Conservation (phyloP, 768 basidiomycete species). For the Pleurotus djamor region DNA sequence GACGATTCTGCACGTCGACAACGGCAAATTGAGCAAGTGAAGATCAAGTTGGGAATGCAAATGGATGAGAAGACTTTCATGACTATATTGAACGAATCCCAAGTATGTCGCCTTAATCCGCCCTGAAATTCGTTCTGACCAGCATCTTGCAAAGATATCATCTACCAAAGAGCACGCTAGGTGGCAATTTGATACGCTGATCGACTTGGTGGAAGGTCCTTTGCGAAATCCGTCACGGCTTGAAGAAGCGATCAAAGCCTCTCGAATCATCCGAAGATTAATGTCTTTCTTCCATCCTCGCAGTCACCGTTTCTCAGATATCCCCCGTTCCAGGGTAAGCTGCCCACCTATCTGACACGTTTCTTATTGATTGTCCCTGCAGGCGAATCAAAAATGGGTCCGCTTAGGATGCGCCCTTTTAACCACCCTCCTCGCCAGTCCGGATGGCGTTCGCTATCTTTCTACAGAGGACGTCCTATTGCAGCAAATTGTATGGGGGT, state of each 20-base stretch:
- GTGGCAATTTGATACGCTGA: constrained; percentile 90
- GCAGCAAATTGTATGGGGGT: constrained; percentile 78
- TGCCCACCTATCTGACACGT: neutral
- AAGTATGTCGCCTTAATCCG: constrained; percentile 42
- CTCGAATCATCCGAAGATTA: constrained; percentile 86
- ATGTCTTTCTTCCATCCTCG: constrained; percentile 94
- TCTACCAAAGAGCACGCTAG: constrained; percentile 84
- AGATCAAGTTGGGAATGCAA: constrained; percentile 87
- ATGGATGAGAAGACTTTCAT: constrained; percentile 97
- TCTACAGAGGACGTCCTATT: constrained; percentile 82
- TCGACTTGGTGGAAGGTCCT: constrained; percentile 90
- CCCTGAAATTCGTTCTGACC: neutral
- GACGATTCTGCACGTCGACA: constrained; percentile 89
- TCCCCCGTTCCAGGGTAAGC: constrained; percentile 64
- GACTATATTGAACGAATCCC: constrained; percentile 78
- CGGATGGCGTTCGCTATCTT: constrained; percentile 84
- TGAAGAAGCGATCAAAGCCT: constrained; percentile 92
- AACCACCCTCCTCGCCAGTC: constrained; percentile 76
- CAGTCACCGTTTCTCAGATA: constrained; percentile 81
- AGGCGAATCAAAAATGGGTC: constrained; percentile 87
- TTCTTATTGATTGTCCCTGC: neutral
- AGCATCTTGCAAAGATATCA: constrained; percentile 58
- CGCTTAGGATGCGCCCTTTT: constrained; percentile 80
- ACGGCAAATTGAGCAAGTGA: constrained; percentile 86
- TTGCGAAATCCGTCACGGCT: constrained; percentile 87